Base-by-base conservation (phyloP, 2,329 filamentous ascomycete species). In the Botrytis pseudocinerea region DNA sequence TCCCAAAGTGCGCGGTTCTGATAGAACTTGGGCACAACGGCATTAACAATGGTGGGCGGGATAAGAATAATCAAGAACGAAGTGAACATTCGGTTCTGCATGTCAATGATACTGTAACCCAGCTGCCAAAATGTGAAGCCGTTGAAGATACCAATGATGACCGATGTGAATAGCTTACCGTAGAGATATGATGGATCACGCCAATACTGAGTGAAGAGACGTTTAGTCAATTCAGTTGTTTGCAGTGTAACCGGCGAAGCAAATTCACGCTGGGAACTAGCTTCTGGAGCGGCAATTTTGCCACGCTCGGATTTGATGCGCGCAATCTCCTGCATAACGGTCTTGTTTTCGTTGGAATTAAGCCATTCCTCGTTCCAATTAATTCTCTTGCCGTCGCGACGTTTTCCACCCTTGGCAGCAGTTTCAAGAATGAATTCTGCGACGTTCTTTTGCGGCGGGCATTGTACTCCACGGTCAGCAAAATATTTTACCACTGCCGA, bases 31-130 rank as follows among this genome's bases (percentile, higher is more conserved):
- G 92, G 91, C 1, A 94, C 87, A 3, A 93, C 87, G 20, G 85
- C 87, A 81, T 94, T 94, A 79, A 95, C 87, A 69, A 94, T 85
- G 38, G 91, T 91, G 0, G 92, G 90, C 0, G 92, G 90, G 70
- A 80, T 79, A 1, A 94, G 85, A 14, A 91, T 82, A 69, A 91
- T 87, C 35, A 93, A 77, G 82, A 92, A 93, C 70, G 84, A 82
- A 0, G 91, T 92, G 85, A 95, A 95, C 87, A 94, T 91, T 77
- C 92, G 88, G 82, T 93, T 90, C 79, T 94, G 91, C 86, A 94
- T 90, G 78, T 92, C 91, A 22, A 87, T 85, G 65, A 92, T 84
- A 0, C 85, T 87, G 80, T 90, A 85, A 3, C 90, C 90, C 4
- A 93, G 86, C 77, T 90, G 84, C 85, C 87, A 94, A 83, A 93